Conservation (phyloP, 352 stramenopile genomes). For the Phytophthora citrophthora region DNA sequence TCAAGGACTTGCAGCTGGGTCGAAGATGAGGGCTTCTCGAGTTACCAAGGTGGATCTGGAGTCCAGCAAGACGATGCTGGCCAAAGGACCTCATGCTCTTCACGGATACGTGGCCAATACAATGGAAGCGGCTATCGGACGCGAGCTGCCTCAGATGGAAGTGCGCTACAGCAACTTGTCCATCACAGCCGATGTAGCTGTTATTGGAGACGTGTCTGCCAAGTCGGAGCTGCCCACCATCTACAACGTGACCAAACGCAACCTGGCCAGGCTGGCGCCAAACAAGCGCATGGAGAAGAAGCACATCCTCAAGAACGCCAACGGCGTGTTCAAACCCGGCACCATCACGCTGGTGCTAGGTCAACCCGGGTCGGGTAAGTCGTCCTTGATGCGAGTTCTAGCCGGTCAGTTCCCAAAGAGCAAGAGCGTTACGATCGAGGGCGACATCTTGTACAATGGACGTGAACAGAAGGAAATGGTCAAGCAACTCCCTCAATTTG, state of each 20-base stretch:
- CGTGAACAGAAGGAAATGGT: constrained; percentile 8
- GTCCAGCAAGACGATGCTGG: constrained; percentile 30
- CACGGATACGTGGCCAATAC: constrained; percentile 36
- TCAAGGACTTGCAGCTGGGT: not conserved
- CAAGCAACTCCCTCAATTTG: constrained; percentile 32
- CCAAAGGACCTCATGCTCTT: constrained; percentile 27
- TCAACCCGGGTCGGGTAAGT: constrained; percentile 33
- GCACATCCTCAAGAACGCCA: constrained; percentile 37
- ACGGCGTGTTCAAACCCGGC: constrained; percentile 31
- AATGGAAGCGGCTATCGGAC: constrained; percentile 37
- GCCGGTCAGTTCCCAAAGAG: constrained; percentile 26
- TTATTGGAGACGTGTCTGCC: constrained; percentile 16
- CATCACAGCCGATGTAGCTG: constrained; percentile 26
- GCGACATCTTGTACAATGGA: constrained; percentile 40
- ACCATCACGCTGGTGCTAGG: constrained; percentile 43
- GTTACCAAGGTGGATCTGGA: constrained; percentile 11
- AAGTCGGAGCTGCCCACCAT: constrained; percentile 44
- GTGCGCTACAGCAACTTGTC: constrained; percentile 31
- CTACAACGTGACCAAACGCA: constrained; percentile 40
- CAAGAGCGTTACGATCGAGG: constrained; percentile 30
- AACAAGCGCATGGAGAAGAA: constrained; percentile 43
- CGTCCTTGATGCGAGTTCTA: constrained; percentile 28
- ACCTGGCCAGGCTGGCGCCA: constrained; percentile 24
- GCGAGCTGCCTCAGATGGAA: constrained; percentile 45
- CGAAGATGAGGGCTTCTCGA: constrained; percentile 1